Evolutionary conservation across 805 yeast genomes (phyloP).

Genomic region (Myxozyma sirexii): DNA sequence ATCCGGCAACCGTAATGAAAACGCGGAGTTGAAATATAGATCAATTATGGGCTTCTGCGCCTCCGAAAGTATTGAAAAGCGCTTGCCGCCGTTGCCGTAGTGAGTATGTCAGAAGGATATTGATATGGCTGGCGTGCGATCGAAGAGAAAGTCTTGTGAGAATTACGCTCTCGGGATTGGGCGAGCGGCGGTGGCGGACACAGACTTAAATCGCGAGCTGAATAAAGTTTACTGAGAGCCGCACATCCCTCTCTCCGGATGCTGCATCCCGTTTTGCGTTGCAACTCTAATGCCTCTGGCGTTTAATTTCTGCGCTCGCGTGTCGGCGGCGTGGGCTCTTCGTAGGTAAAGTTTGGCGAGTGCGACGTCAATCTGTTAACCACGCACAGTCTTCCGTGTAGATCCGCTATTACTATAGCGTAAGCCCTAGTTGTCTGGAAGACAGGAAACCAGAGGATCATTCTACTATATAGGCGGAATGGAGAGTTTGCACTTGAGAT

Average conservation of each 20-base stretch:
- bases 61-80: neutral
- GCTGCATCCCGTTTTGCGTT: no score
- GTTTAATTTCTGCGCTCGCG: no score
- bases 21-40: neutral
- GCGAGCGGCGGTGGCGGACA: conserved; percentile 2
- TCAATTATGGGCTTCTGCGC: neutral
- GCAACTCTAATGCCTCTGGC: neutral
- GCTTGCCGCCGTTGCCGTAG: neutral
- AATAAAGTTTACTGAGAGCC: conserved; percentile 6
- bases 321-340: no score
- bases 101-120: neutral
- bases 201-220: neutral
- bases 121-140: neutral
- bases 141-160: neutral
- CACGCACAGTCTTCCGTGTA: no score
- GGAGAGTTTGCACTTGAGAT: no score
- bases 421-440: no score
- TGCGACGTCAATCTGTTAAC: no score
- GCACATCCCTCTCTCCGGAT: neutral
- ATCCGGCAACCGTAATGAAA: neutral
- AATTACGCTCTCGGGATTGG: conserved; percentile 15
- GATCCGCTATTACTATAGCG: no score
- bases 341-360: no score
- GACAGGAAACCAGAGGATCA: no score
- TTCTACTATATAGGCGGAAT: no score